Evolutionary conservation across 1,284 basidiomycete genomes (phyloP), one percentile per base, ranked within the genome.

Genomic region (Melampsora americana): DNA sequence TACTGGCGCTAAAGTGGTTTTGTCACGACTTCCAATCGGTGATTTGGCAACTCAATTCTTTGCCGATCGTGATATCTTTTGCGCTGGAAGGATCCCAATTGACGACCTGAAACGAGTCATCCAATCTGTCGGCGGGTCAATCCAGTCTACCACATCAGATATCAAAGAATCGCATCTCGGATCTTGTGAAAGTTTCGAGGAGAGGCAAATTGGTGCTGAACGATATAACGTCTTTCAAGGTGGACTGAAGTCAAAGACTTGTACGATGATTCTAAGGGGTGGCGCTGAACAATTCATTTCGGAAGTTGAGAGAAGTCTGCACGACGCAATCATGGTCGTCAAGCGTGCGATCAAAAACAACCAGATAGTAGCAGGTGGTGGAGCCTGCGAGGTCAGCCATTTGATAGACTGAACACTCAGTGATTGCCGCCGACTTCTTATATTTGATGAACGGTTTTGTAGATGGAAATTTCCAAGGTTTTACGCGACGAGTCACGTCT

Each of bases 11-110:
- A 95, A 96, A 84, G 93, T 99, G 77, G 95, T 99, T 30, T 87
- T 99, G 75, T 97, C 94, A 84, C 97, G 98, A 84, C 88, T 99
- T 30, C 96, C 96, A 7, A 99, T 99, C 80, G 96, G 96, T 62
- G 96, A 99, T 86, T 86, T 99, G 64, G 96, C 96, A 5, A 99
- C 96, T 2, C 96, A 99, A 83, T 99, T 95, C 90, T 99, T 99
- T 83, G 95, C 96, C 65, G 96, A 99, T 85, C 90, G 96, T 64
- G 91, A 97, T 82, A 98, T 99, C 81, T 99, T 99, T 87, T 99
- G 96, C 80, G 96, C 96, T 75, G 96, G 96, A 68, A 92, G 96
- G 77, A 96, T 99, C 35, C 88, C 90, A 30, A 89, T 90, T 3
- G 93, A 89, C 67, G 96, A 99, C 84, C 86, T 99, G 79, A 91